Evolutionary conservation across 1,139 yeast genomes (phyloP), one percentile per base, ranked within the genome.

Genomic region (Yamadazyma jaroonii): DNA sequence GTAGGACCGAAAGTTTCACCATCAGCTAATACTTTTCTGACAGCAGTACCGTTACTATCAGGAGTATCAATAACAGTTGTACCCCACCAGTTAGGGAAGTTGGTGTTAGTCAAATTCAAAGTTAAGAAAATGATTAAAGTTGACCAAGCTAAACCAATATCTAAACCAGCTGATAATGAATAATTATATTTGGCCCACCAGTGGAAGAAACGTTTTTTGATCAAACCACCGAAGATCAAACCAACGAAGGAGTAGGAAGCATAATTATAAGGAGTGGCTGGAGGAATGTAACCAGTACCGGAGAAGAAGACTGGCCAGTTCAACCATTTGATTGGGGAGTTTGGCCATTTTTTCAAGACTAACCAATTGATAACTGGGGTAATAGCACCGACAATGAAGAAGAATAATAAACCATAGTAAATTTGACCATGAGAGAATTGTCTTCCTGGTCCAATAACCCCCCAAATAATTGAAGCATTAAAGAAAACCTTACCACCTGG

Each of bases 291-390:
- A 38, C 71, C 74, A 25, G 74, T 67, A 47, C 74, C 75, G 12
- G 71, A 62, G 57, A 67, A 69, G 62, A 69, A 69, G 25, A 69
- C 73, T 6, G 74, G 73, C 69, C 73, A 67, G 56, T 68, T 64
- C 49, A 69, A 49, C 64, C 69, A 63, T 44, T 69, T 67, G 40
- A 76, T 54, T 25, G 64, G 61, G 22, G 44, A 38, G 42, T 42
- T 49, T 36, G 52, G 52, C 48, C 49, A 48, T 41, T 44, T 48
- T 35, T 41, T 48, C 31, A 45, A 42, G 25, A 44, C 41, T 29
- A 69, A 51, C 78, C 79, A 79, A 40, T 64, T 64, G 46, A 65
- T 48, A 25, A 67, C 36, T 30, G 74, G 73, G 42, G 56, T 48
- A 24, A 56, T 31, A 11, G 63, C 63, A 41, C 74, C 75, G 47